Percentiles rank a stretch among this genome's conserved stretches.
Conservation (phyloP, 2,329 filamentous ascomycete genomes). For the Penicillium rolfsii region DNA sequence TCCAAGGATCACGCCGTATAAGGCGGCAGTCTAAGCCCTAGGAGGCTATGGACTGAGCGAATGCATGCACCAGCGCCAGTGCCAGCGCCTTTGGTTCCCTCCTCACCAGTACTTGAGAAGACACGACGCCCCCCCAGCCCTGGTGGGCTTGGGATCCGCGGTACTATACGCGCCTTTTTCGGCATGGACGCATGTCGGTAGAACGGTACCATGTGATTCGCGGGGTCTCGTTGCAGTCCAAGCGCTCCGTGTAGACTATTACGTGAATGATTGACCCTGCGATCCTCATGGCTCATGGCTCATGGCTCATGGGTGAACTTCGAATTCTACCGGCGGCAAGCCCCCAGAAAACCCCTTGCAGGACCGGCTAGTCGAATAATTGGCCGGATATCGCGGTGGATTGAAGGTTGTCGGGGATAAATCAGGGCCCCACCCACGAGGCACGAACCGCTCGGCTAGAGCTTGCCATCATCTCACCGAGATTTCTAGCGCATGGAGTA, state of each 20-base stretch:
- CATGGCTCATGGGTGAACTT: not conserved
- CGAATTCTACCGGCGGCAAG: slow-evolving; percentile 19
- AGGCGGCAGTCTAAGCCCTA: slow-evolving; percentile 42
- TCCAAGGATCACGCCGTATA: slow-evolving; percentile 2
- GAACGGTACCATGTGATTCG: not conserved
- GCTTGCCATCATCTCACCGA: slow-evolving; percentile 7
- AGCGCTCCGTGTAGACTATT: not conserved
- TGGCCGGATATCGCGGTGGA: slow-evolving; percentile 5
- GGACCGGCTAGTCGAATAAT: slow-evolving; percentile 16
- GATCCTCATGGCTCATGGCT: not conserved
- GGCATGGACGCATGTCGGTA: not conserved
- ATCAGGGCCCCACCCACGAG: slow-evolving; percentile 16
- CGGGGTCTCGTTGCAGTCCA: not conserved
- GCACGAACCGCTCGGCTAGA: slow-evolving; percentile 17
- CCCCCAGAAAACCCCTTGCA: slow-evolving; percentile 21
- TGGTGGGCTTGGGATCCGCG: not conserved
- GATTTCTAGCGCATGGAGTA: not conserved
- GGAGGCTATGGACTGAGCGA: slow-evolving; percentile 34
- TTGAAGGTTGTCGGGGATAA: slow-evolving; percentile 21
- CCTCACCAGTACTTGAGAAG: not conserved
- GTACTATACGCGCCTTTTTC: not conserved
- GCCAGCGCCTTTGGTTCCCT: slow-evolving; percentile 10
- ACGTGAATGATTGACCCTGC: slow-evolving; percentile 2
- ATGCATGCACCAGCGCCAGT: slow-evolving; percentile 16
- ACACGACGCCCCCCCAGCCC: not conserved